Evolutionary conservation across 2,329 filamentous ascomycete genomes (phyloP).

Genomic region (Westerdykella sp.): DNA sequence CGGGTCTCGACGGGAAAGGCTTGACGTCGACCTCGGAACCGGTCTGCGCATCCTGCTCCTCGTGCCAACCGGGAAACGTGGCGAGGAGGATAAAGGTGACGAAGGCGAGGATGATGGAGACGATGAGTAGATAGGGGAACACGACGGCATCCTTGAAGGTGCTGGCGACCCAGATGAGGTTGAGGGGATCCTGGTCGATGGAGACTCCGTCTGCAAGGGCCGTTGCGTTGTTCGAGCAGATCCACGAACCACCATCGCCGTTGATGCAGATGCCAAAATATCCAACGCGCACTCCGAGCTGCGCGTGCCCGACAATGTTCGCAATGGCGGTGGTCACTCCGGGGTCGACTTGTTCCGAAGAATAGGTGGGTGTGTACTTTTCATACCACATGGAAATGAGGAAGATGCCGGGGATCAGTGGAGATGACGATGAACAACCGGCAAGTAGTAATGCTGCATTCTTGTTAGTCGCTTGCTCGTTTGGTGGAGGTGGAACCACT

Average conservation of each 20-base stretch:
- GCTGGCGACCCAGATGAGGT: constrained; percentile 91
- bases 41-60: constrained; percentile 68
- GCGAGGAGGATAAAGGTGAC: constrained; percentile 90
- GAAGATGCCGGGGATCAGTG: constrained; percentile 91
- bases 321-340: constrained; percentile 77
- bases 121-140: constrained; percentile 97
- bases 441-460: constrained; percentile 75
- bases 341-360: constrained; percentile 85
- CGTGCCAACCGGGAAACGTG: constrained; percentile 96
- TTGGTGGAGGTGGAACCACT: constrained; percentile 36
- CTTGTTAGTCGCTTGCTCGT: constrained; percentile 6
- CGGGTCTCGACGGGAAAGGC: constrained; percentile 84
- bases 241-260: constrained; percentile 80
- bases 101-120: constrained; percentile 95
- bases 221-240: constrained; percentile 97
- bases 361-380: constrained; percentile 72
- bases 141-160: constrained; percentile 99
- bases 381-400: constrained; percentile 97
- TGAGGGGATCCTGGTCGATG: constrained; percentile 90
- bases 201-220: constrained; percentile 82
- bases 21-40: constrained; percentile 87
- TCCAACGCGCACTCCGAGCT: constrained; percentile 84
- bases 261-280: constrained; percentile 98
- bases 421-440: constrained; percentile 94
- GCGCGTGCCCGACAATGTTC: constrained; percentile 81